phyloP scores from a whole-genome alignment of 2,329 filamentous ascomycete genomes.

The Gremmenia infestans region DNA sequence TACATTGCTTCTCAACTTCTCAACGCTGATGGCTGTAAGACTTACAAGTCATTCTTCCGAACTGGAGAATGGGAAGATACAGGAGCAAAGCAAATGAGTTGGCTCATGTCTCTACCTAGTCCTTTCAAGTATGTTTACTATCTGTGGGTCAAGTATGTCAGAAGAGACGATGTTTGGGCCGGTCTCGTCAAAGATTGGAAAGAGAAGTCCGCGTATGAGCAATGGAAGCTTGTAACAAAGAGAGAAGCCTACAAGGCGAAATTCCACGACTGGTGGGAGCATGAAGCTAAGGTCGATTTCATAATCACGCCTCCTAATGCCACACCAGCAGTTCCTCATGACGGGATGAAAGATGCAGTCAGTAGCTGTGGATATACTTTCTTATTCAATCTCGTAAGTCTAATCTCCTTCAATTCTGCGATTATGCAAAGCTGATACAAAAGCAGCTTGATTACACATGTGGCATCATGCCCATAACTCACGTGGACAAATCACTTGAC shows the following conservation, averaged over 20 bases:
- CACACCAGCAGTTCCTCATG: slow-evolving; percentile 81
- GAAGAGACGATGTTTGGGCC: slow-evolving; percentile 72
- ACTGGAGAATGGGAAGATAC: slow-evolving; percentile 74
- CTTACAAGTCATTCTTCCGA: slow-evolving; percentile 71
- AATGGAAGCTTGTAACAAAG: slow-evolving; percentile 75
- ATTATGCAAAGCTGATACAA: neutral
- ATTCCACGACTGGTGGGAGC: slow-evolving; percentile 87
- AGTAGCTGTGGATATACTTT: slow-evolving; percentile 91
- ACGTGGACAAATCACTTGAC: slow-evolving; percentile 68
- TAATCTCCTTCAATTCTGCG: slow-evolving; percentile 28
- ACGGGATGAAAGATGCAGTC: slow-evolving; percentile 79
- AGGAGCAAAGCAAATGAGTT: slow-evolving; percentile 70
- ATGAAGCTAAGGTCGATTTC: slow-evolving; percentile 66
- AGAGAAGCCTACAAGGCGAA: slow-evolving; percentile 71
- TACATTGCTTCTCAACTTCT: slow-evolving; percentile 74
- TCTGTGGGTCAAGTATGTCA: slow-evolving; percentile 81
- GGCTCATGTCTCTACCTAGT: slow-evolving; percentile 67
- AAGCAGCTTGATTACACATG: slow-evolving; percentile 74
- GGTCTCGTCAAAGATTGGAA: slow-evolving; percentile 69
- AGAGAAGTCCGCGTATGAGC: slow-evolving; percentile 67
- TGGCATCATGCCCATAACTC: slow-evolving; percentile 79
- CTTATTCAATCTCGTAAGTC: slow-evolving; percentile 75
- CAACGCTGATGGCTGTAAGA: slow-evolving; percentile 77
- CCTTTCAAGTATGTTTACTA: slow-evolving; percentile 82
- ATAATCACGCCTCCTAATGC: slow-evolving; percentile 83